Conservation (phyloP, 768 basidiomycete species). For the Pisolithus microcarpus region DNA sequence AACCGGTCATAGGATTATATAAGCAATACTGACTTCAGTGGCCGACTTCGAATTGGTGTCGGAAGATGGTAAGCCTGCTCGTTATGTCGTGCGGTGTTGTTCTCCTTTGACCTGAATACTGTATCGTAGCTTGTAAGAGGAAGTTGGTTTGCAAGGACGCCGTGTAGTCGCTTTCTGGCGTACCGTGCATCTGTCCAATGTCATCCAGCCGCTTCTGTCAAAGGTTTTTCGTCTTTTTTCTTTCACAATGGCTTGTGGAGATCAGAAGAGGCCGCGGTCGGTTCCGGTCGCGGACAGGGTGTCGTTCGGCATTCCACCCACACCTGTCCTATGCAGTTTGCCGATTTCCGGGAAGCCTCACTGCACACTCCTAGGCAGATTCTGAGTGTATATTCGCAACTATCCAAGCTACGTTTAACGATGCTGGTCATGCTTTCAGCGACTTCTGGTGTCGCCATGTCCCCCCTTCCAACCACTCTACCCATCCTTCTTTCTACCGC, state of each 20-base stretch:
- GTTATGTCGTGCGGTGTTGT: background rate
- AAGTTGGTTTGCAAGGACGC: conserved; percentile 1
- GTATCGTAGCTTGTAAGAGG: conserved; percentile 11
- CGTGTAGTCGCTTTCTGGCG: conserved; percentile 13
- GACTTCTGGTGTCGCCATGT: conserved; percentile 89
- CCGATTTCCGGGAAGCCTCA: conserved; percentile 31
- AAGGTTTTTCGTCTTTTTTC: too few species aligned
- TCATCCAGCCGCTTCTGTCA: too few species aligned
- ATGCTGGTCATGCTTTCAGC: conserved; percentile 81
- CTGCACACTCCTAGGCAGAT: conserved; percentile 45
- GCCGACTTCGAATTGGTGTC: too few species aligned
- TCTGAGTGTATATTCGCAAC: conserved; percentile 64
- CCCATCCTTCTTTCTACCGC: conserved; percentile 84
- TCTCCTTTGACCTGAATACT: too few species aligned
- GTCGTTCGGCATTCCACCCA: conserved; percentile 7
- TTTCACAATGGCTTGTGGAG: too few species aligned
- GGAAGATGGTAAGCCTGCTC: background rate
- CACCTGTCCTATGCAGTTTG: background rate
- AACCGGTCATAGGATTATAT: conserved; percentile 5
- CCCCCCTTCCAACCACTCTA: conserved; percentile 77
- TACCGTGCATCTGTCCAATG: background rate
- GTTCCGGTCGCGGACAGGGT: too few species aligned
- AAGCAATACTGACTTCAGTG: background rate
- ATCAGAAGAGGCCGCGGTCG: too few species aligned
- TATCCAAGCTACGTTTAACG: conserved; percentile 81